These are phyloP conservation scores for Fraxinus xanthoxyloides DNA, from an alignment of 305 asterid genomes.

Conservation along the genomic window DNA sequence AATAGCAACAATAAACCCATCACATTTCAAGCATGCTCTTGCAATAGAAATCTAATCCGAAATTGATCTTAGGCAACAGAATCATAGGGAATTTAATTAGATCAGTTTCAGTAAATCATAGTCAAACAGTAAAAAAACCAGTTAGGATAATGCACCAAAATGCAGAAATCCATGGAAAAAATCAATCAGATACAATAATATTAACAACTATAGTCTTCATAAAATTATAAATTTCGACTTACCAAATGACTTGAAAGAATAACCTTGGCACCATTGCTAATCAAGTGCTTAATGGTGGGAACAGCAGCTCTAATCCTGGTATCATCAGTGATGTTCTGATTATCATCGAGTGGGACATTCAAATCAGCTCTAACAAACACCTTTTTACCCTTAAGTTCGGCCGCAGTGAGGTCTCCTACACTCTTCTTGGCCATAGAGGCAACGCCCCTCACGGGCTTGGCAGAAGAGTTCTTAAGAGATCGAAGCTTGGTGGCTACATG, in stretches of 20 bases:
- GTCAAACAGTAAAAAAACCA: neutral
- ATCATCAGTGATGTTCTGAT: conserved; percentile 72
- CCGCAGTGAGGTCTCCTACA: conserved; percentile 60
- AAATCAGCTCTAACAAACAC: conserved; percentile 76
- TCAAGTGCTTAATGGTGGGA: conserved; percentile 70
- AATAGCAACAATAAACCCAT: too few species aligned
- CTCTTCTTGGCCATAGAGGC: conserved; percentile 72
- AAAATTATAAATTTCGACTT: conserved; percentile 14
- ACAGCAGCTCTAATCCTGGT: conserved; percentile 82
- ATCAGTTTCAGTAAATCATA: neutral
- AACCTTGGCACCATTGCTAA: conserved; percentile 69
- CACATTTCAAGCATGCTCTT: neutral
- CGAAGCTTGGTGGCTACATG: conserved; percentile 43
- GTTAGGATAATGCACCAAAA: neutral
- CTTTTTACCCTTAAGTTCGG: conserved; percentile 74
- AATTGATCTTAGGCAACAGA: neutral
- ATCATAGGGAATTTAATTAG: neutral
- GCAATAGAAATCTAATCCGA: neutral
- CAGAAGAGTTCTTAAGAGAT: conserved; percentile 25
- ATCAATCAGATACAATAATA: neutral
- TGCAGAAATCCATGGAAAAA: conserved; percentile 1
- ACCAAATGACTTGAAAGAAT: conserved; percentile 71
- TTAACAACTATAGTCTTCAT: neutral
- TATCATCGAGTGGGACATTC: conserved; percentile 83
- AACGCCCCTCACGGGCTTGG: conserved; percentile 35